Evolutionary conservation across 2,329 filamentous ascomycete species (phyloP).

Genomic region (Sclerotinia minor): DNA sequence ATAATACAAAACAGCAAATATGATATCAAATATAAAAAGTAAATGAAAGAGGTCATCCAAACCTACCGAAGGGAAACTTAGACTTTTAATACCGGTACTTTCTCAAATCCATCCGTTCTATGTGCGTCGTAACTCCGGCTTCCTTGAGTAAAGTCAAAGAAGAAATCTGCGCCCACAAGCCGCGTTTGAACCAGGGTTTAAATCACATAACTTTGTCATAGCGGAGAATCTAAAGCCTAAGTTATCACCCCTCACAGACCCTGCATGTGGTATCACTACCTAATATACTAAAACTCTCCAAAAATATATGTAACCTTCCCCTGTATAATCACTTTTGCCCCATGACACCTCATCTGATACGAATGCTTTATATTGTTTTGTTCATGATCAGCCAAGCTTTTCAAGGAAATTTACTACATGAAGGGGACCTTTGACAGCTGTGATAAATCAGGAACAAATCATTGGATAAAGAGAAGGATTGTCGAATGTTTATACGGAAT

Average conservation of each 20-base stretch:
- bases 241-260: constrained; percentile 20
- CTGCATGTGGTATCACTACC: constrained; percentile 21
- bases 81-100: constrained; percentile 15
- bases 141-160: constrained; percentile 8
- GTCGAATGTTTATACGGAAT: neutral
- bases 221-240: constrained; percentile 16
- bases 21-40: neutral
- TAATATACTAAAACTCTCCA: neutral
- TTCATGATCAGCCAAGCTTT: constrained; percentile 30
- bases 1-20: neutral
- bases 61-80: neutral
- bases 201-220: constrained; percentile 18
- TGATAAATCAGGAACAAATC: neutral
- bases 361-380: constrained; percentile 30
- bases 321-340: constrained; percentile 1
- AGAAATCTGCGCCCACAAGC: constrained; percentile 17
- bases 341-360: constrained; percentile 27
- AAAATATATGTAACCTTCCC: constrained; percentile 8
- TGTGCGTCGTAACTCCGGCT: constrained; percentile 13
- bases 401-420: neutral
- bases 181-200: constrained; percentile 17
- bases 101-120: constrained; percentile 10
- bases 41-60: neutral
- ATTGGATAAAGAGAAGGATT: neutral
- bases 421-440: neutral